Evolutionary conservation across 495 filamentous ascomycete species (phyloP).

Genomic region (Podospora australis): DNA sequence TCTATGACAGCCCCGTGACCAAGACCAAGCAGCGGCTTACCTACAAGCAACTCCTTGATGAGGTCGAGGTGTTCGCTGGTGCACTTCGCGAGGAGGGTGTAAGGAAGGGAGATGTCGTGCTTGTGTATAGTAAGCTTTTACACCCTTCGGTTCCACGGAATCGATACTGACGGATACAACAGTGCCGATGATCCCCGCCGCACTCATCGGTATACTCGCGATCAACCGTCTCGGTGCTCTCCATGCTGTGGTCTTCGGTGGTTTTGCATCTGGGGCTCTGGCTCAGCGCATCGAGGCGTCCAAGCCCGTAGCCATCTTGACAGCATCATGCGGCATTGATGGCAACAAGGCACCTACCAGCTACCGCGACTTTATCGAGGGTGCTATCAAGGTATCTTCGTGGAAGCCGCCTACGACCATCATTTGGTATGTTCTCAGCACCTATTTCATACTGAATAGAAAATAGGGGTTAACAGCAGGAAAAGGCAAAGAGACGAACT

Average conservation of each 20-base stretch:
- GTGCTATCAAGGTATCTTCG: conserved; percentile 51
- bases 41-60: conserved; percentile 68
- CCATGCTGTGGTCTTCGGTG: conserved; percentile 88
- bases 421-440: conserved; percentile 45
- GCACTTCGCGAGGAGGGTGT: conserved; percentile 80
- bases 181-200: conserved; percentile 96
- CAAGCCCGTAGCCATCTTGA: conserved; percentile 68
- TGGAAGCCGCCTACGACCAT: conserved; percentile 63
- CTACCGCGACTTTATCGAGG: conserved; percentile 67
- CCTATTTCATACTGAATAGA: neutral
- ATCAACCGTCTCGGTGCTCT: conserved; percentile 77
- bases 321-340: conserved; percentile 89
- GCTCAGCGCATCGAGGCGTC: conserved; percentile 86
- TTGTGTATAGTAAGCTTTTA: conserved; percentile 71
- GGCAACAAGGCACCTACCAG: conserved; percentile 66
- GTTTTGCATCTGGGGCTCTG: conserved; percentile 73
- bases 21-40: conserved; percentile 63
- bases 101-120: conserved; percentile 79
- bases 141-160: neutral
- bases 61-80: conserved; percentile 77
- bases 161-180: neutral
- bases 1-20: conserved; percentile 85
- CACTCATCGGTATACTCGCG: conserved; percentile 77
- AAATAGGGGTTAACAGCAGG: neutral
- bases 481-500: conserved; percentile 60